Conservation (phyloP, 148 eudicot species). For the Chenopodium formosanum region DNA sequence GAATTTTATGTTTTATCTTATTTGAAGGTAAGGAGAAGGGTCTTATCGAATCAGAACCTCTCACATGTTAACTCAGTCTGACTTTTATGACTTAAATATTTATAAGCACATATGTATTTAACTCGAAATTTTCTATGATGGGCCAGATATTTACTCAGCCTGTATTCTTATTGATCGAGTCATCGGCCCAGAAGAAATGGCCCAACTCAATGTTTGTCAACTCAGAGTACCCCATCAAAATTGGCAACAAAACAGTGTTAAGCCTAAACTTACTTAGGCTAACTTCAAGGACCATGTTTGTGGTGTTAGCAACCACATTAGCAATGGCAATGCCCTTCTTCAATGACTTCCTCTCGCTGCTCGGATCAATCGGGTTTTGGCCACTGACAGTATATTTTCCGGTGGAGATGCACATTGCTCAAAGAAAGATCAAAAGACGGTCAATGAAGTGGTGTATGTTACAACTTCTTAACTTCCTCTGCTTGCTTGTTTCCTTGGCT, state of each 20-base stretch:
- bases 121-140: not conserved
- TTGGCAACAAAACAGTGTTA: constrained; percentile 16
- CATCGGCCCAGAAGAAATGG: constrained; percentile 27
- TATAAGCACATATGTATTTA: not conserved
- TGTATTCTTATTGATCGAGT: constrained; percentile 35
- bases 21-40: no score
- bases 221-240: constrained; percentile 30
- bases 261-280: constrained; percentile 36
- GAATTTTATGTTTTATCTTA: no score
- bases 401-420: constrained; percentile 34
- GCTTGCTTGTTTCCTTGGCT: constrained; percentile 36
- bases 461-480: constrained; percentile 30
- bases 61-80: no score
- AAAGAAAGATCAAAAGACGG: constrained; percentile 26
- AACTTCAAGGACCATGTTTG: constrained; percentile 30
- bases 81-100: no score
- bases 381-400: constrained; percentile 43
- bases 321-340: constrained; percentile 47
- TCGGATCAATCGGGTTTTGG: constrained; percentile 42
- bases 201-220: constrained; percentile 34
- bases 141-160: constrained; percentile 43
- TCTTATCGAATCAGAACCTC: no score
- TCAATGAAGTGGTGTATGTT: constrained; percentile 32
- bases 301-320: constrained; percentile 28
- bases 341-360: constrained; percentile 38